phyloP scores from a whole-genome alignment of 2,329 filamentous ascomycete genomes.

The Aspergillus udagawae region DNA sequence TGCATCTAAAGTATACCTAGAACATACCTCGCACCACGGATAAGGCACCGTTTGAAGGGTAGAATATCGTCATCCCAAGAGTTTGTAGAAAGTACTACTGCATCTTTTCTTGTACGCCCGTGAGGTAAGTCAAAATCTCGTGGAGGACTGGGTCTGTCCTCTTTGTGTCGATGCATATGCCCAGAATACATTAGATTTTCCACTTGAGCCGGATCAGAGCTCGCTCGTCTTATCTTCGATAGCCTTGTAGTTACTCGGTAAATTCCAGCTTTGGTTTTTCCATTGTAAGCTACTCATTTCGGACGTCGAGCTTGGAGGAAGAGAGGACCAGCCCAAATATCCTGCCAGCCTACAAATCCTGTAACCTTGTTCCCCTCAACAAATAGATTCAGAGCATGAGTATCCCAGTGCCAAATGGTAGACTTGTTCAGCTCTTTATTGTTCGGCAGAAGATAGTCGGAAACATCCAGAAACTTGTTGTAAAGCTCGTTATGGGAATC shows the following conservation, averaged over 20 bases:
- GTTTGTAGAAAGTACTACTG: constrained; percentile 16
- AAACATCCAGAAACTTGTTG: constrained; percentile 28
- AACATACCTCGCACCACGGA: no score
- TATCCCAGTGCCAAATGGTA: constrained; percentile 39
- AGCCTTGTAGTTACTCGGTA: constrained; percentile 20
- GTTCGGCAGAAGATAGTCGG: constrained; percentile 27
- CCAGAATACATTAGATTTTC: constrained; percentile 19
- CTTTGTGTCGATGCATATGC: constrained; percentile 17
- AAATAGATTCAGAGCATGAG: constrained; percentile 39
- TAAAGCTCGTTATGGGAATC: constrained; percentile 30
- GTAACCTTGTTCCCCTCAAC: constrained; percentile 32
- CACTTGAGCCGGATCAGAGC: constrained; percentile 13
- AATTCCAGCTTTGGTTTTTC: constrained; percentile 21
- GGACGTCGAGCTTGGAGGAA: constrained; percentile 21
- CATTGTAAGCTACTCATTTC: constrained; percentile 22
- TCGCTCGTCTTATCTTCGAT: constrained; percentile 12
- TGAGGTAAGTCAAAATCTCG: constrained; percentile 14
- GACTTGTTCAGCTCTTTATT: constrained; percentile 20
- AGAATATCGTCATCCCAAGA: constrained; percentile 24
- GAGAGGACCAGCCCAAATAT: constrained; percentile 26
- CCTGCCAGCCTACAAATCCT: constrained; percentile 43
- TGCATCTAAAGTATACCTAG: no score
- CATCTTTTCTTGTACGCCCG: constrained; percentile 15
- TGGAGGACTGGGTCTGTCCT: constrained; percentile 12
- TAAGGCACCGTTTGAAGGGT: constrained; percentile 8